Evolutionary conservation across 1,284 basidiomycete genomes (phyloP).

Genomic region (Sporisorium graminicola): DNA sequence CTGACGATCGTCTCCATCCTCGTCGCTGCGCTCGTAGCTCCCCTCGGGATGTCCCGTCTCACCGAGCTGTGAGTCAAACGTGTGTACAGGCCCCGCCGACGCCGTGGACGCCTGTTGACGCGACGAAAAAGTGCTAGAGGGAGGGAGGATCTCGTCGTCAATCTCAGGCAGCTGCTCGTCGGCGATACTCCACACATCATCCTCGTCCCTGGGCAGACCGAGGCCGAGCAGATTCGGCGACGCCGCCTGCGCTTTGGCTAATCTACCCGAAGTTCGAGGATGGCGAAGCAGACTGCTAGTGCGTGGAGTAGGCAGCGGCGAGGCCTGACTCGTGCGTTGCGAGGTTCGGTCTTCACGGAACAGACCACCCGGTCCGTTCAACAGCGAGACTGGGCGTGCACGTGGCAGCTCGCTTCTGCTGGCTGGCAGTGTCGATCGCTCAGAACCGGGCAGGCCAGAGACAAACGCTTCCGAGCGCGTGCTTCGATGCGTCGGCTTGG

Average conservation of each 20-base stretch:
- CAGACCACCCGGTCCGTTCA: slow-evolving; percentile 44
- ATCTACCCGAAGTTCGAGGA: slow-evolving; percentile 7
- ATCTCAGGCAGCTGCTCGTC: slow-evolving; percentile 50
- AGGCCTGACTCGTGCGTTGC: slow-evolving; percentile 25
- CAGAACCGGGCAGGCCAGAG: slow-evolving; percentile 24
- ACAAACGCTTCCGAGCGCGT: slow-evolving; percentile 36
- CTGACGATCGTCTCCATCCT: slow-evolving; percentile 5
- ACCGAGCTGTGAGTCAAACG: slow-evolving; percentile 11
- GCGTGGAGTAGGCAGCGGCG: slow-evolving; percentile 36
- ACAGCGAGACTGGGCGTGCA: slow-evolving; percentile 40
- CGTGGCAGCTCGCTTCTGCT: slow-evolving; percentile 37
- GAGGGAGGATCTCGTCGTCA: slow-evolving; percentile 27
- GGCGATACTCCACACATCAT: slow-evolving; percentile 44
- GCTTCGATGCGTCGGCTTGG: slow-evolving; percentile 31
- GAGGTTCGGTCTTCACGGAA: slow-evolving; percentile 30
- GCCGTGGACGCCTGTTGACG: not conserved
- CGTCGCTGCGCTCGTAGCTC: slow-evolving; percentile 11
- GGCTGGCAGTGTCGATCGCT: slow-evolving; percentile 19
- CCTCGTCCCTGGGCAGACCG: slow-evolving; percentile 37
- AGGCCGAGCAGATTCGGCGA: slow-evolving; percentile 44
- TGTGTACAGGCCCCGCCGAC: slow-evolving; percentile 4
- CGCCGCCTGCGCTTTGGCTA: slow-evolving; percentile 12
- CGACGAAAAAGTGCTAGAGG: not conserved
- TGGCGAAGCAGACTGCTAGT: slow-evolving; percentile 41
- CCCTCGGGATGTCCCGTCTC: slow-evolving; percentile 5